Evolutionary conservation across 106 monocot genomes (phyloP), one percentile per base, ranked within the genome.

Genomic region (Platanthera zijinensis): DNA sequence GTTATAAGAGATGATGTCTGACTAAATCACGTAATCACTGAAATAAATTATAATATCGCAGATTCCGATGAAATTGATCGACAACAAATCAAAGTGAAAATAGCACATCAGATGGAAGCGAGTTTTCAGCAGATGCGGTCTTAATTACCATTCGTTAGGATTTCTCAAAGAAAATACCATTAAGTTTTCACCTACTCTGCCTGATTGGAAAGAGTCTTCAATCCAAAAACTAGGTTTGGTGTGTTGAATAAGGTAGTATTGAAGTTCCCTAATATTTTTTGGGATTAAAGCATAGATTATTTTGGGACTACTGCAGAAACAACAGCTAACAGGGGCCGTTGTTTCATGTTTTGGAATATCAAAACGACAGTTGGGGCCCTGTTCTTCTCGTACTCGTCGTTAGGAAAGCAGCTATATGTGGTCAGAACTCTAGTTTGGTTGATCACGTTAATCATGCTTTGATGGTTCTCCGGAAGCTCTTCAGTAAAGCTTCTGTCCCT

Each of bases 301-400:
- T 99, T 99, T 92, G 97, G 97, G 14, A 90, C 92, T 48, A 99
- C 97, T 80, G 89, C 97, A 19, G 94, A 91, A 82, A 90, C 94
- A 79, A 85, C 92, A 8, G 76, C 74, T 62, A 45, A 59, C 47
- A 89, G 97, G 76, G 97, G 97, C 18, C 86, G 83, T 51, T 94
- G 94, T 77, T 94, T 99, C 79, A 99, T 99, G 97, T 99, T 99
- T 76, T 99, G 97, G 97, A 99, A 99, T 91, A 88, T 94, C 62
- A 94, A 81, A 75, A 99, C 92, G 82, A 94, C 97, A 76, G 93
- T 94, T 30, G 91, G 94, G 46, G 89, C 91, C 91, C 94, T 76
- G 94, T 99, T 81, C 91, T 99, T 76, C 94, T 99, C 83, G 91
- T 92, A 75, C 91, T 99, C 75, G 86, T 99, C 12, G 97, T 88